These are phyloP conservation scores for Ganoderma boninense DNA, from an alignment of 1,284 basidiomycete species.

Conservation along the genomic window DNA sequence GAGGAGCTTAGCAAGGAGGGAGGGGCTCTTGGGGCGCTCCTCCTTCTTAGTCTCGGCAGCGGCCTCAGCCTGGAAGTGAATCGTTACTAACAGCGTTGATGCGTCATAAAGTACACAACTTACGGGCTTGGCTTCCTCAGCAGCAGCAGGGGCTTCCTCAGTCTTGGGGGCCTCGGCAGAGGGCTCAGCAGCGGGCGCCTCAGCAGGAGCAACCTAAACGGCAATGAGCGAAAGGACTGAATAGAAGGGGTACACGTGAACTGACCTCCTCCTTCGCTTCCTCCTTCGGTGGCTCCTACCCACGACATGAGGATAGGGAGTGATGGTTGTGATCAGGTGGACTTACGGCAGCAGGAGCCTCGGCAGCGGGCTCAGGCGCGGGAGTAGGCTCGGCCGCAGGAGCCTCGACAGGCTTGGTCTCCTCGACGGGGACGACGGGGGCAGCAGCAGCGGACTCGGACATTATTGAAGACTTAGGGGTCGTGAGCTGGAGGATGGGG, in stretches of 20 bases:
- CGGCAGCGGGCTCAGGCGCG: constrained; percentile 41
- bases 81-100: constrained; percentile 14
- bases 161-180: constrained; percentile 47
- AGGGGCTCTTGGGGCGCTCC: constrained; percentile 80
- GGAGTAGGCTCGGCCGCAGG: constrained; percentile 46
- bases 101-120: constrained; percentile 37
- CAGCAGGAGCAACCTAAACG: constrained; percentile 30
- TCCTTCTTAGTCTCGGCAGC: constrained; percentile 70
- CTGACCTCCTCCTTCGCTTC: constrained; percentile 31
- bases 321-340: not conserved
- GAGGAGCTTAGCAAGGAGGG: constrained; percentile 73
- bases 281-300: constrained; percentile 32
- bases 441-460: constrained; percentile 68
- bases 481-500: constrained; percentile 53
- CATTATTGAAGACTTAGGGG: constrained; percentile 71
- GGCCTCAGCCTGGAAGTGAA: constrained; percentile 43
- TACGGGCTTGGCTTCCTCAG: constrained; percentile 70
- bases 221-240: not conserved
- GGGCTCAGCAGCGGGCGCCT: constrained; percentile 43
- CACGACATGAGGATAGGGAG: not conserved
- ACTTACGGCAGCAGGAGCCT: constrained; percentile 39
- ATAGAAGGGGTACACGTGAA: not conserved
- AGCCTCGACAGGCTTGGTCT: constrained; percentile 53
- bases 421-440: constrained; percentile 53
- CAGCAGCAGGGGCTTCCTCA: constrained; percentile 46